phyloP scores from a whole-genome alignment of 768 basidiomycete species.

The Pulveroboletus sp. region DNA sequence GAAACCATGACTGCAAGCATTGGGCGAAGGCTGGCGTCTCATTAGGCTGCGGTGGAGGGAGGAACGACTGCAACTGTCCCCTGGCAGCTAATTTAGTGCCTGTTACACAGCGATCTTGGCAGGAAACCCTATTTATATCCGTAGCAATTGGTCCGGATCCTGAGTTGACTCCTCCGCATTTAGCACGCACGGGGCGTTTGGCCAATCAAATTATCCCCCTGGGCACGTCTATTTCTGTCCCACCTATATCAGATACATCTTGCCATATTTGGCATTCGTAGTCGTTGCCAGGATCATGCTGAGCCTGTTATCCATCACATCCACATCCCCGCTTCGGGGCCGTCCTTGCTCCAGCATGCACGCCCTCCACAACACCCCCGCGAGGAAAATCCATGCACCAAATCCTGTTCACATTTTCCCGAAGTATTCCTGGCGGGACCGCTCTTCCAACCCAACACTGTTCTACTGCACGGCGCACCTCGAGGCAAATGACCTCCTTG shows the following conservation, averaged over 20 bases:
- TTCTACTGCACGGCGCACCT: slow-evolving; percentile 34
- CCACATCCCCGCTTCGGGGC: slow-evolving; percentile 1
- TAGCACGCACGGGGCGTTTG: slow-evolving; percentile 10
- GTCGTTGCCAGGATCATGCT: neutral
- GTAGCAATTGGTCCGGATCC: slow-evolving; percentile 19
- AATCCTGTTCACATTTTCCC: slow-evolving; percentile 5
- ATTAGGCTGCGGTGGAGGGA: neutral
- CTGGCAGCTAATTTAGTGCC: slow-evolving; percentile 25
- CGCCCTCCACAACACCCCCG: neutral
- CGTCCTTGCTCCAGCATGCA: slow-evolving; percentile 10
- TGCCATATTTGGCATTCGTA: slow-evolving; percentile 15
- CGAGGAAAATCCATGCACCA: neutral
- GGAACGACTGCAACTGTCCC: slow-evolving; percentile 1
- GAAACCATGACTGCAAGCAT: neutral
- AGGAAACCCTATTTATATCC: slow-evolving; percentile 30
- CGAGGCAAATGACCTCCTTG: slow-evolving; percentile 21
- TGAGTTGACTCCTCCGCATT: slow-evolving; percentile 6
- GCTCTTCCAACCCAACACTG: slow-evolving; percentile 17
- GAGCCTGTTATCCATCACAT: neutral
- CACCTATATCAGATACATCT: slow-evolving; percentile 1
- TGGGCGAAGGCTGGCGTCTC: neutral
- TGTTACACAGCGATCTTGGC: slow-evolving; percentile 31
- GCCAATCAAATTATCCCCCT: slow-evolving; percentile 21
- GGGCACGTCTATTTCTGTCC: slow-evolving; percentile 14
- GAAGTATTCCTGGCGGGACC: slow-evolving; percentile 21